Base-by-base conservation (phyloP, 2,329 filamentous ascomycete genomes). In the Arthrobotrys conoides region DNA sequence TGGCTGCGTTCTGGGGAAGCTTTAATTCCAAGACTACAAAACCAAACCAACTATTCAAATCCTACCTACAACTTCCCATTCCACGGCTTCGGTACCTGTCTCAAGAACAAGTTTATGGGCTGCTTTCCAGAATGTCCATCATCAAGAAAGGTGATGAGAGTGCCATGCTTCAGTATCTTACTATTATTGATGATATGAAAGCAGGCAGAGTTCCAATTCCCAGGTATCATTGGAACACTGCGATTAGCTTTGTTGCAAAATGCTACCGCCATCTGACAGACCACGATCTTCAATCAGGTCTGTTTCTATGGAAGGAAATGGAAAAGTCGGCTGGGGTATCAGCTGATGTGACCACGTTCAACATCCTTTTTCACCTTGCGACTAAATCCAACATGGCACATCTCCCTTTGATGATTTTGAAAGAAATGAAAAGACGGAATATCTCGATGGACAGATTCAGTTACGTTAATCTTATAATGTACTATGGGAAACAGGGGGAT, bases 251-350 rank as follows among this genome's bases (percentile, higher is more conserved):
- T 82, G 92, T 92, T 9, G 91, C 91, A 44, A 90, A 91, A 71
- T 93, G 92, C 81, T 89, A 91, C 80, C 86, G 88, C 8, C 86
- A 83, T 10, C 86, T 90, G 46, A 87, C 89, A 55, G 86, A 88
- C 53, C 82, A 87, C 48, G 88, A 94, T 83, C 84, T 93, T 51
- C 86, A 92, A 84, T 88, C 89, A 4, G 91, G 93, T 0, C 86
- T 99, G 55, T 88, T 90, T 59, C 85, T 96, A 24, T 99, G 95
- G 94, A 90, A 89, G 80, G 90, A 96, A 82, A 98, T 98, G 94
- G 96, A 99, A 84, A 87, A 89, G 57, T 86, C 89, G 3, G 90
- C 90, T 1, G 88, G 89, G 0, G 84, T 93, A 14, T 85, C 86
- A 81, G 91, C 89, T 41, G 92, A 92, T 81, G 87, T 90, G 61